phyloP scores from a whole-genome alignment of 75 land plant species.

The Pinus albicaulis region DNA sequence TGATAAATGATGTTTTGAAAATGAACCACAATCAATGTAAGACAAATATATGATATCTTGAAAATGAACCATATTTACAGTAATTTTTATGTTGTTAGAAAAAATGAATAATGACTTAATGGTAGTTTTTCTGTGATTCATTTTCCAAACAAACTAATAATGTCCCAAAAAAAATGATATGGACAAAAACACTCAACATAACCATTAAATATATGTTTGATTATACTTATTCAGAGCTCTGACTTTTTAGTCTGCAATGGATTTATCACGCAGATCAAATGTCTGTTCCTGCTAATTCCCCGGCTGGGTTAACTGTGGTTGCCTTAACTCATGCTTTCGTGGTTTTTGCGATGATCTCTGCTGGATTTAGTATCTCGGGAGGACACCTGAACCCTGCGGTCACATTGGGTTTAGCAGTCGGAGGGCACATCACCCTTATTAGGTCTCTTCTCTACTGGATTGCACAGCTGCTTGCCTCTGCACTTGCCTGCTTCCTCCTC shows the following conservation, averaged over 20 bases:
- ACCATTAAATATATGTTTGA: no score
- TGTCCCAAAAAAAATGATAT: no score
- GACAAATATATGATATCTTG: no score
- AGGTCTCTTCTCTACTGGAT: constrained; percentile 56
- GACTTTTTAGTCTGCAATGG: background rate
- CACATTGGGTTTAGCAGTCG: constrained; percentile 67
- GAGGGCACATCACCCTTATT: constrained; percentile 65
- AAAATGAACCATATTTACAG: no score
- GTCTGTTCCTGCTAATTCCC: constrained; percentile 7
- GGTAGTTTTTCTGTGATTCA: no score
- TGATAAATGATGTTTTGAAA: no score
- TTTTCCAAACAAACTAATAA: no score
- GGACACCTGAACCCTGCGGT: constrained; percentile 84
- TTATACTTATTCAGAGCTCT: background rate
- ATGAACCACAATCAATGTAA: no score
- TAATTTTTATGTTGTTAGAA: no score
- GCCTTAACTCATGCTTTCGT: constrained; percentile 44
- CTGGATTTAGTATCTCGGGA: constrained; percentile 57
- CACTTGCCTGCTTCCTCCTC: constrained; percentile 60
- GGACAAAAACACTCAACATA: no score
- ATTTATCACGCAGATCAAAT: background rate
- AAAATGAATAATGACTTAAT: no score
- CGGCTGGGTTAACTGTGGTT: constrained; percentile 26
- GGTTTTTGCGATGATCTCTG: constrained; percentile 27
- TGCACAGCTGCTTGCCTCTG: constrained; percentile 54